Percentiles rank a stretch among this genome's conserved stretches.
Conservation (phyloP, 2,329 filamentous ascomycete species). For the Hypoxylon sp. region DNA sequence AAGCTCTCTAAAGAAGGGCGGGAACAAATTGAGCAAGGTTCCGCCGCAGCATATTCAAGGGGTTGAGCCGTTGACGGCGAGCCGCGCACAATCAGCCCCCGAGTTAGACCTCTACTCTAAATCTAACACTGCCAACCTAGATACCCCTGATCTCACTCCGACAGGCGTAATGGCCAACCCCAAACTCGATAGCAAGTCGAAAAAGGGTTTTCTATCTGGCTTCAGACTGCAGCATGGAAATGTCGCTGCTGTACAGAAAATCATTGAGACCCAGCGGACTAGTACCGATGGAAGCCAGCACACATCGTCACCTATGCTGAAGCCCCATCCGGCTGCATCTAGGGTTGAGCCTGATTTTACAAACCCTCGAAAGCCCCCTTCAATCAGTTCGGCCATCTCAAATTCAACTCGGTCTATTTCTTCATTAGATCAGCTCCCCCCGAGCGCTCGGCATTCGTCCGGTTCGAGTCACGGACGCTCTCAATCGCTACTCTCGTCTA, state of each 20-base stretch:
- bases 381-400: slow-evolving; percentile 47
- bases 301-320: slow-evolving; percentile 36
- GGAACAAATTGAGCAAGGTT: slow-evolving; percentile 56
- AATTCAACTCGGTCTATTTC: slow-evolving; percentile 49
- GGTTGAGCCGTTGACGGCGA: slow-evolving; percentile 47
- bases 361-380: slow-evolving; percentile 47
- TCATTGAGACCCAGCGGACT: slow-evolving; percentile 39
- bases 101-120: slow-evolving; percentile 44
- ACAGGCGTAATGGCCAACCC: slow-evolving; percentile 41
- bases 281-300: slow-evolving; percentile 37
- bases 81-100: slow-evolving; percentile 48
- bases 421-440: slow-evolving; percentile 47
- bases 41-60: slow-evolving; percentile 45
- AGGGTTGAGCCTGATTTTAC: slow-evolving; percentile 37
- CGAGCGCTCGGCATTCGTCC: slow-evolving; percentile 41
- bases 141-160: slow-evolving; percentile 27
- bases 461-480: slow-evolving; percentile 48
- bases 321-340: slow-evolving; percentile 23
- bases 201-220: slow-evolving; percentile 49
- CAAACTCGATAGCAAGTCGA: slow-evolving; percentile 46
- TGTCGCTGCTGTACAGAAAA: slow-evolving; percentile 46
- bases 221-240: slow-evolving; percentile 49
- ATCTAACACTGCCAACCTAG: slow-evolving; percentile 38
- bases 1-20: slow-evolving; percentile 55
- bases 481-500: slow-evolving; percentile 51